Conservation (phyloP, 176 grass and related monocot genomes). For the Chloris gayana region DNA sequence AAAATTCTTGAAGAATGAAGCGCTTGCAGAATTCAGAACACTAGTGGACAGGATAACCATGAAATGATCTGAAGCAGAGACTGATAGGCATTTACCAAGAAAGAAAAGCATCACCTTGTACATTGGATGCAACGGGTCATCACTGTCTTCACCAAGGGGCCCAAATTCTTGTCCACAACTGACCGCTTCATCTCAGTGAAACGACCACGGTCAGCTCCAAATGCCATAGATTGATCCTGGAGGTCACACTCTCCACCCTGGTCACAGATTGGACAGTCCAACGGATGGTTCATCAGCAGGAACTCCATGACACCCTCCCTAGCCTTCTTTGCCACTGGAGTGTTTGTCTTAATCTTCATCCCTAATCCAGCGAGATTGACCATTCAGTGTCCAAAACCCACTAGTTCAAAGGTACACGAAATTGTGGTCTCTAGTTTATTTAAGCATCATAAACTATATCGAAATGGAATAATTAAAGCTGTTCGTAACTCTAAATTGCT, state of each 20-base stretch:
- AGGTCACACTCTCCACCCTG: slow-evolving; percentile 97
- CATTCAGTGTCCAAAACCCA: not conserved
- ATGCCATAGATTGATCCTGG: slow-evolving; percentile 98
- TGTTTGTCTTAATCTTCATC: slow-evolving; percentile 99
- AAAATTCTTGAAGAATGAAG: not conserved
- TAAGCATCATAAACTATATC: not conserved
- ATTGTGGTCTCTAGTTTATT: not conserved
- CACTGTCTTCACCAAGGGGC: slow-evolving; percentile 95
- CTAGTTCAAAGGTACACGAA: not conserved
- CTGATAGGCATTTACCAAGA: not conserved
- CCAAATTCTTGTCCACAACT: slow-evolving; percentile 96
- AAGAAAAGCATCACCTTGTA: slow-evolving; percentile 69
- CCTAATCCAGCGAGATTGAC: slow-evolving; percentile 54
- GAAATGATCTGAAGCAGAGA: not conserved
- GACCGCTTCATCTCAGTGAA: slow-evolving; percentile 99
- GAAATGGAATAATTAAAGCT: not conserved
- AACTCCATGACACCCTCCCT: slow-evolving; percentile 99
- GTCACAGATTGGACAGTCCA: slow-evolving; percentile 98
- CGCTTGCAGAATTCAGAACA: not conserved
- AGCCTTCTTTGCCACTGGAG: slow-evolving; percentile 93
- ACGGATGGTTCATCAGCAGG: slow-evolving; percentile 91
- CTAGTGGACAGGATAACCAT: not conserved
- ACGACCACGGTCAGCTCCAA: slow-evolving; percentile 89
- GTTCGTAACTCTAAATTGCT: not conserved
- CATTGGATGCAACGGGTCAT: slow-evolving; percentile 99